Conservation (phyloP, 768 basidiomycete species). For the Tylopilus balloui region DNA sequence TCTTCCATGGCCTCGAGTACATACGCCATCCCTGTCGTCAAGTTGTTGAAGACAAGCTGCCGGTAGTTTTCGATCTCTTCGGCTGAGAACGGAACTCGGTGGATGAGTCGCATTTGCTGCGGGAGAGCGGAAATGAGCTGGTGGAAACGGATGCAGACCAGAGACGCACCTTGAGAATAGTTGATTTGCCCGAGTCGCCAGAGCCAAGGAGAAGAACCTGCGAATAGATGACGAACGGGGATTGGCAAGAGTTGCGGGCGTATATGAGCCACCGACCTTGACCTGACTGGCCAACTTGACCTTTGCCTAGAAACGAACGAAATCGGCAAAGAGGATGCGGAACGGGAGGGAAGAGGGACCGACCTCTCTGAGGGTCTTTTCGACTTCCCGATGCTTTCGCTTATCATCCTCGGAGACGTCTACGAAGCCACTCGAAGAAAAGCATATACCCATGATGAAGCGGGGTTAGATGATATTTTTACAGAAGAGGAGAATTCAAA, state of each 20-base stretch:
- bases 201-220: slow-evolving; percentile 88
- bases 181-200: slow-evolving; percentile 92
- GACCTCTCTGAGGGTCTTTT: slow-evolving; percentile 76
- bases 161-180: slow-evolving; percentile 69
- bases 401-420: slow-evolving; percentile 70
- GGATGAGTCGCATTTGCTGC: slow-evolving; percentile 96
- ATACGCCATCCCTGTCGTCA: slow-evolving; percentile 79
- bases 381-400: slow-evolving; percentile 60
- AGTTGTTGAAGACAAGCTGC: slow-evolving; percentile 89
- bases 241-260: neutral
- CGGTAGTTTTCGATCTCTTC: slow-evolving; percentile 86
- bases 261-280: slow-evolving; percentile 47
- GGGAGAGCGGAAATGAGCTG: neutral
- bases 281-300: slow-evolving; percentile 66
- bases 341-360: slow-evolving; percentile 18
- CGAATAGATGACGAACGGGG: neutral
- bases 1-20: slow-evolving; percentile 88
- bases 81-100: slow-evolving; percentile 75
- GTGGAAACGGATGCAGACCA: neutral
- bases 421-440: slow-evolving; percentile 53
- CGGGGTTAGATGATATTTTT: neutral
- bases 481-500: slow-evolving; percentile 2
- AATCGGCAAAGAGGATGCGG: neutral
- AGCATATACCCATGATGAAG: slow-evolving; percentile 67
- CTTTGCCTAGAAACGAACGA: slow-evolving; percentile 52